Evolutionary conservation across 1,284 basidiomycete species (phyloP), one percentile per base, ranked within the genome.

Genomic region (Puccinia horiana): DNA sequence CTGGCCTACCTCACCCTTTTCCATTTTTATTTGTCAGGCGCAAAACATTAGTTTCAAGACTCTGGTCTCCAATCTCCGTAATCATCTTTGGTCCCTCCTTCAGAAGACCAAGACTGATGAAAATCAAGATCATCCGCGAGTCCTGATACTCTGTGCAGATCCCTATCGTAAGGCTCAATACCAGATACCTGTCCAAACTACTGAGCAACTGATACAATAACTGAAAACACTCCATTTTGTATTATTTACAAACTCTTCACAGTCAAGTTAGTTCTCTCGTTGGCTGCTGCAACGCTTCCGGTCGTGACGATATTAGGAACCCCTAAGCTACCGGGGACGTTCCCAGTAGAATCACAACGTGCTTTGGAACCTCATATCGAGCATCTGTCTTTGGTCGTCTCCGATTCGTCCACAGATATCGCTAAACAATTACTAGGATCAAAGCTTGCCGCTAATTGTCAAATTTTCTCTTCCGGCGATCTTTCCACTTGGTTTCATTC

Each of bases 91-190:
- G 54, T 78, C 76, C 61, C 20, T 61, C 26, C 35, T 56, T 42
- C n/a, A n/a, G 0, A 3, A 26, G 9, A 23, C 42, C 29, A 35
- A 20, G 23, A n/a, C 63, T 4, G 37, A n/a, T n/a, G 37, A 40
- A 9, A 5, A 67, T 54, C 16, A 49, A 54, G 29, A 35, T 26
- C 58, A 69, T 47, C 76, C 58, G 35, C 0, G 18, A 26, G 0
- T 80, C 14, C 69, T 80, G 44, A 42, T 80, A 23, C 52, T 56
- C 11, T 52, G 47, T n/a, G 69, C 49, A 40, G 52, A 80, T 44
- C 78, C 78, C 4, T 80, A 80, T 72, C 65, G 78, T 80, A 61
- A 58, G 58, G 32, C 9, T 40, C 63, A n/a, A 65, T 14, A 5
- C 16, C 16, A 23, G 37, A n/a, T n/a, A n/a, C 37, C 49, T 29